A percentile compares a stretch with the other conserved stretches of the same genome.
Conservation (phyloP, 2,329 filamentous ascomycete species). For the Aspergillus intermedius region DNA sequence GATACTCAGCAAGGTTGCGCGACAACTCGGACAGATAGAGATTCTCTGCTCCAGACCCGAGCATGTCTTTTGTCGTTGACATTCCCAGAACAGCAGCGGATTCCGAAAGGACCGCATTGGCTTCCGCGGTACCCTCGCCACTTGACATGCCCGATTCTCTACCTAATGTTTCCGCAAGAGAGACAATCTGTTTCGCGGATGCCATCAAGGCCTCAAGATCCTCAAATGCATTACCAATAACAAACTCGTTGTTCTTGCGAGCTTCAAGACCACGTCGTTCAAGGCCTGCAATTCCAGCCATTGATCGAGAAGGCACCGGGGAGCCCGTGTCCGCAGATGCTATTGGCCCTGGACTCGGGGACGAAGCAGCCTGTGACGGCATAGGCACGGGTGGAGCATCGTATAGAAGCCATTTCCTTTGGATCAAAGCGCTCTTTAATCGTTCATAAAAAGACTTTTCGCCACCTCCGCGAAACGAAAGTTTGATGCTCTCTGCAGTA, state of each 20-base stretch:
- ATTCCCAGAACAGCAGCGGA: slow-evolving; percentile 79
- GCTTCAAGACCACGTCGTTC: slow-evolving; percentile 79
- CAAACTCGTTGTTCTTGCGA: slow-evolving; percentile 84
- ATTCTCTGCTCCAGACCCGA: slow-evolving; percentile 71
- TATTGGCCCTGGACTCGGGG: slow-evolving; percentile 22
- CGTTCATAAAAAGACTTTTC: slow-evolving; percentile 87
- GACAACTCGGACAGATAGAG: slow-evolving; percentile 85
- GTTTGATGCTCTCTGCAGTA: slow-evolving; percentile 69
- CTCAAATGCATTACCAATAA: slow-evolving; percentile 91
- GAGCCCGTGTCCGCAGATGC: slow-evolving; percentile 17
- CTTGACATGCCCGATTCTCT: slow-evolving; percentile 55
- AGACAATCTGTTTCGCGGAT: slow-evolving; percentile 91
- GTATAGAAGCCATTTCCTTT: slow-evolving; percentile 91
- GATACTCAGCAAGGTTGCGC: slow-evolving; percentile 77
- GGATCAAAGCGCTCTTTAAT: slow-evolving; percentile 77
- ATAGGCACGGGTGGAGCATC: slow-evolving; percentile 81
- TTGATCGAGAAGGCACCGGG: slow-evolving; percentile 33
- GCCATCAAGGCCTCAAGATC: slow-evolving; percentile 96
- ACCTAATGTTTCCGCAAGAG: slow-evolving; percentile 82
- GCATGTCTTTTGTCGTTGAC: slow-evolving; percentile 91
- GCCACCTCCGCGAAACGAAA: slow-evolving; percentile 85
- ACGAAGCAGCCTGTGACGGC: slow-evolving; percentile 36
- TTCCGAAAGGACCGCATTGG: slow-evolving; percentile 68
- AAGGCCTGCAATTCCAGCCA: slow-evolving; percentile 84
- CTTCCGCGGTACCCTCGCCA: slow-evolving; percentile 59